Evolutionary conservation across 805 yeast species (phyloP), one percentile per base, ranked within the genome.

Genomic region (Hanseniaspora vineae): DNA sequence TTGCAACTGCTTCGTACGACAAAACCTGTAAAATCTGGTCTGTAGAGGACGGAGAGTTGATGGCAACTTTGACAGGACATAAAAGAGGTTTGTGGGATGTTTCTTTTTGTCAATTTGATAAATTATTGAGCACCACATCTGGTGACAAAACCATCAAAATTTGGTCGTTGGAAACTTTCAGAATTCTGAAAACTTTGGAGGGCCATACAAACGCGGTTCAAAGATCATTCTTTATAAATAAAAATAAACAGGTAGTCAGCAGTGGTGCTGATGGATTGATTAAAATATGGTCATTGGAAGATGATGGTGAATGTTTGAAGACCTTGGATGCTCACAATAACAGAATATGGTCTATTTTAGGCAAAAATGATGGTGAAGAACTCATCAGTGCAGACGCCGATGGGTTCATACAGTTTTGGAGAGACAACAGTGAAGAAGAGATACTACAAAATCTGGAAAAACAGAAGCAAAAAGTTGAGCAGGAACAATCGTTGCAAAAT

Each of bases 1-100:
- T 92, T 58, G 97, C 96, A 0, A 83, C 97, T 1, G 97, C 96
- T 2, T 84, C 96, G 12, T 95, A 84, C 61, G 99, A 92, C 64
- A 85, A 90, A 58, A 75, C 89, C 2, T 92, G 84, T 51, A 92
- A 92, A 59, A 68, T 92, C 3, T 92, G 97, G 97, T 81, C 84
- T 59, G 59, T 79, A 23, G 84, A 78, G 42, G 68, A 77, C n/a
- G 97, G 98, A 50, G 97, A 92, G 64, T 78, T 82, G 2, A 68
- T 84, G 17, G 96, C 95, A 9, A 72, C 90, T 8, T 68, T 92
- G 52, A 78, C 79, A 51, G 97, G 96, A 15, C 99, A 92, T 65
- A 84, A 81, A 61, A 77, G 99, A 58, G 97, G 97, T 12, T 75
- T 92, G 42, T 92, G 97, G 95, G 94, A 86, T 59, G 80, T 88